A percentile compares a stretch with the other conserved stretches of the same genome.
phyloP scores from a whole-genome alignment of 2,329 filamentous ascomycete species.

The Venturia aucupariae region DNA sequence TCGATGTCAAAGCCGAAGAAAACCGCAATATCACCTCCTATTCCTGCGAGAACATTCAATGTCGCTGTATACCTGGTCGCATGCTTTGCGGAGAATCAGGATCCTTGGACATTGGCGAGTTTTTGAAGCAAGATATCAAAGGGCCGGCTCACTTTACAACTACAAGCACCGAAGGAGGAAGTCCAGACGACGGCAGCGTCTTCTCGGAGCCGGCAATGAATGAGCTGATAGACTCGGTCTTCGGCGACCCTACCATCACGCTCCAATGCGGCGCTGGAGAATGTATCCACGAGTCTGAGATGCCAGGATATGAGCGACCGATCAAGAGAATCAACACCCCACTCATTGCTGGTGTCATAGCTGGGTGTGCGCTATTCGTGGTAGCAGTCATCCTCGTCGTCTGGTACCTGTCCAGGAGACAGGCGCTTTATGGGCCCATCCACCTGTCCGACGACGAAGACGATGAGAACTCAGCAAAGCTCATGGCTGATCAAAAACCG shows the following conservation, averaged over 20 bases:
- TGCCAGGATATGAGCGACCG: conserved; percentile 81
- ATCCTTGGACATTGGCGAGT: conserved; percentile 86
- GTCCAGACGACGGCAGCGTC: conserved; percentile 61
- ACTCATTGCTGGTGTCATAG: conserved; percentile 88
- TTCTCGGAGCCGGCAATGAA: conserved; percentile 94
- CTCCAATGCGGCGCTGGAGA: conserved; percentile 78
- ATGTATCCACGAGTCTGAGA: conserved; percentile 84
- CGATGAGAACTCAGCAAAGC: conserved; percentile 72
- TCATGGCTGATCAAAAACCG: conserved; percentile 87
- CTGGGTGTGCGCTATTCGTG: conserved; percentile 73
- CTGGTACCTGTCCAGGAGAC: conserved; percentile 81
- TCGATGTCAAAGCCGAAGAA: conserved; percentile 57
- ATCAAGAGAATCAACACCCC: conserved; percentile 96
- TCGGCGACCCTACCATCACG: conserved; percentile 84
- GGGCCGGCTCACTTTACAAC: conserved; percentile 83
- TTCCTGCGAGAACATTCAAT: conserved; percentile 73
- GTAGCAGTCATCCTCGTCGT: conserved; percentile 74
- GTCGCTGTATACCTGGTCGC: conserved; percentile 77
- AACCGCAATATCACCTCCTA: conserved; percentile 75
- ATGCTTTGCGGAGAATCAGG: conserved; percentile 91
- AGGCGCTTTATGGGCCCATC: conserved; percentile 57
- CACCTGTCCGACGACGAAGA: conserved; percentile 76
- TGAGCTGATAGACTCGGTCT: conserved; percentile 74
- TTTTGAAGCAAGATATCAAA: conserved; percentile 70
- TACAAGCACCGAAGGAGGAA: conserved; percentile 43